These are phyloP conservation scores for Wickerhamomyces ciferrii DNA, from an alignment of 805 yeast genomes.

Conservation along the genomic window DNA sequence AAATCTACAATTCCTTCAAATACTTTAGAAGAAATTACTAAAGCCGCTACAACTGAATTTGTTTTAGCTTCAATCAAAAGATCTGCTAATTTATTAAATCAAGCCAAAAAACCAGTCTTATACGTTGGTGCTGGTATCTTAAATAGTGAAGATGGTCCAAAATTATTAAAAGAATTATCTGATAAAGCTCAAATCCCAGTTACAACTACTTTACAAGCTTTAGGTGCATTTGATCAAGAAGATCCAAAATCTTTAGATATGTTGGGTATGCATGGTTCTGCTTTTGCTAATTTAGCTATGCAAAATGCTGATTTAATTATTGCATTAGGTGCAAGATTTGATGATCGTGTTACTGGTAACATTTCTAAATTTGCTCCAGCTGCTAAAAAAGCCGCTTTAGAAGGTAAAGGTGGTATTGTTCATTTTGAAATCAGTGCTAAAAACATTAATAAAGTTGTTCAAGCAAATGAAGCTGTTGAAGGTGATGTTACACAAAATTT, in stretches of 20 bases:
- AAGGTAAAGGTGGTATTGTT: constrained; percentile 89
- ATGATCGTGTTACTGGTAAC: constrained; percentile 94
- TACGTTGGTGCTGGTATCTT: constrained; percentile 92
- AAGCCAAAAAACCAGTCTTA: constrained; percentile 81
- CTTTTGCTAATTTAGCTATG: constrained; percentile 90
- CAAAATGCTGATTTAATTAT: constrained; percentile 91
- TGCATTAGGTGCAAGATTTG: constrained; percentile 96
- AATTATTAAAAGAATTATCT: constrained; percentile 71
- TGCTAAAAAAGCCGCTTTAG: constrained; percentile 84
- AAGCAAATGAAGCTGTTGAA: constrained; percentile 93
- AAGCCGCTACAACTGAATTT: constrained; percentile 65
- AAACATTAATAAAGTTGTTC: constrained; percentile 95
- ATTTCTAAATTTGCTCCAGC: constrained; percentile 88
- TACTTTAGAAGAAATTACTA: constrained; percentile 66
- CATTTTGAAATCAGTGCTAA: constrained; percentile 96
- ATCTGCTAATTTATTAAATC: constrained; percentile 73
- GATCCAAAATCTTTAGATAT: constrained; percentile 89
- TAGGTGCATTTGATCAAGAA: constrained; percentile 91
- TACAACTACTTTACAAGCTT: constrained; percentile 89
- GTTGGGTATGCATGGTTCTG: constrained; percentile 98
- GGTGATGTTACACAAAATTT: constrained; percentile 89
- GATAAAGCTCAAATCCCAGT: constrained; percentile 93
- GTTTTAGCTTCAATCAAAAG: constrained; percentile 68
- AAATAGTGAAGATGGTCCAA: constrained; percentile 76
- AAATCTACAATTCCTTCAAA: constrained; percentile 67